Base-by-base conservation (phyloP, 352 stramenopile genomes). In the Phytophthora multivora region DNA sequence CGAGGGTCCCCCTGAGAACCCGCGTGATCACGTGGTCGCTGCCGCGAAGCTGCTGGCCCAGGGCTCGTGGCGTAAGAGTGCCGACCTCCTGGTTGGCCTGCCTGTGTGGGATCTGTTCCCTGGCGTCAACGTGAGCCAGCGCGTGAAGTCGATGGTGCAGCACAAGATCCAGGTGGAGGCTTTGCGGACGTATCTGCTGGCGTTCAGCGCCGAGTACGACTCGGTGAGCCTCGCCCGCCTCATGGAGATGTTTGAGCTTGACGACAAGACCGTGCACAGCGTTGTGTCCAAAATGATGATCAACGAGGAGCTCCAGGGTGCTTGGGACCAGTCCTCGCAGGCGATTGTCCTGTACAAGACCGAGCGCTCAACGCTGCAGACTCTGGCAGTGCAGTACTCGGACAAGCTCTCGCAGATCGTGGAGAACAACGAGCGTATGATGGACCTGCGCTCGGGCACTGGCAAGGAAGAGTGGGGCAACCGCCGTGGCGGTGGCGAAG, bases 211-310 rank as follows among this genome's bases (percentile, higher is more conserved):
- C 18, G 89, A 98, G 69, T 99, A 99, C 72, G 97, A 99, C 58
- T 97, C 95, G 42, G 79, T 99, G 46, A 97, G 86, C 41, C 81
- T 98, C 30, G 80, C 71, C 23, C 93, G 97, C 25, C 80, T 99
- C 26, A 99, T 93, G 69, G 89, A 96, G 58, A 99, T 98, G 90
- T 99, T 99, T 76, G 95, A 98, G 54, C 88, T 99, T 50, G 88
- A 94, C 21, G 92, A 97, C 57, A 97, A 95, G 76, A 97, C 96
- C 36, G 96, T 98, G 51, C 96, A 99, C 82, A 96, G 83, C 54
- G 90, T 99, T n/a, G 93, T 99, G 30, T 98, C 91, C 46, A 99
- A 99, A 75, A 99, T 99, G 96, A 99, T 99, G 86, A 98, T 99
- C 81, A 98, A 98, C 65, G 87, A 97, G 46, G 97, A 99, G 74